Evolutionary conservation across 2,329 filamentous ascomycete species (phyloP).

Genomic region (Rhytidhysteron rufulum): DNA sequence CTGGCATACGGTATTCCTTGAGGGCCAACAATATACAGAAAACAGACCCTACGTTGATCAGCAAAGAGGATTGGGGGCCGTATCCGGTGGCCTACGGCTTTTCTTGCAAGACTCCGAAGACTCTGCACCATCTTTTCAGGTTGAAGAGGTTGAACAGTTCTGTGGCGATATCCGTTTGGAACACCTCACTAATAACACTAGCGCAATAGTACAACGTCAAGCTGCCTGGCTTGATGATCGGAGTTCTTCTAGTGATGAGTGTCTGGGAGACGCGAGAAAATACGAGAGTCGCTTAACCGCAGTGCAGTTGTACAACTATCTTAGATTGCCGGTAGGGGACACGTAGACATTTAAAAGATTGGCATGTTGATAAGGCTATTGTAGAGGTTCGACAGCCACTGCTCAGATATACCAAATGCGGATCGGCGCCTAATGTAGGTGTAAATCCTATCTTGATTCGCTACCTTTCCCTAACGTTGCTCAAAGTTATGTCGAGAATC

Average conservation of each 20-base stretch:
- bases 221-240: not conserved
- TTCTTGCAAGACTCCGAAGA: not conserved
- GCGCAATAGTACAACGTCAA: not conserved
- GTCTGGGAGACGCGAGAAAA: not conserved
- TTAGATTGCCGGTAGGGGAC: constrained; percentile 1
- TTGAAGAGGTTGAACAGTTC: not conserved
- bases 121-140: not conserved
- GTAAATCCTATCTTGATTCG: not conserved
- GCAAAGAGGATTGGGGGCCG: not conserved
- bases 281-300: not conserved
- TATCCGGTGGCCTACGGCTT: not conserved
- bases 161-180: not conserved
- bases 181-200: not conserved
- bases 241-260: not conserved
- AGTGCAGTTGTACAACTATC: not conserved
- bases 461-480: not conserved
- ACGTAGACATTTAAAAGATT: not conserved
- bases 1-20: not conserved
- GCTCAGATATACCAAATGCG: not conserved
- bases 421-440: constrained; percentile 1
- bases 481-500: not conserved
- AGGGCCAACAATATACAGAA: not conserved
- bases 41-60: not conserved
- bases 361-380: not conserved
- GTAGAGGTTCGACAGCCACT: not conserved